Percentiles rank a stretch among this genome's conserved stretches.
Evolutionary conservation across 1,139 yeast species (phyloP).

Genomic region (Yamadazyma siamensis): DNA sequence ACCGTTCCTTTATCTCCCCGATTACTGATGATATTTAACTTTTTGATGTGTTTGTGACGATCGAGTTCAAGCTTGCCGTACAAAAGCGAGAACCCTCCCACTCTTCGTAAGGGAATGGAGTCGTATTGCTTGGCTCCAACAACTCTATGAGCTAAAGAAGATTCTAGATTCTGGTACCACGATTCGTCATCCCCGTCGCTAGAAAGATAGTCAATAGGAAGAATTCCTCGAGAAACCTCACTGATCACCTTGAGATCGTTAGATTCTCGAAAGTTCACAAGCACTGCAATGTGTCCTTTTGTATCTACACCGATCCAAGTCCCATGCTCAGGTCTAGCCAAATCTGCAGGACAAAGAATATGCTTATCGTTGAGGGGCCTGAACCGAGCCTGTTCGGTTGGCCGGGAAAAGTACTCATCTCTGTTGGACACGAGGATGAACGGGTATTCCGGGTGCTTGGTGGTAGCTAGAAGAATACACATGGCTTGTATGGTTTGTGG

Average conservation of each 20-base stretch:
- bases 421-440: slow-evolving; percentile 75
- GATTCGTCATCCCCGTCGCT: slow-evolving; percentile 35
- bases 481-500: too few species aligned
- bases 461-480: slow-evolving; percentile 66
- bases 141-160: slow-evolving; percentile 20
- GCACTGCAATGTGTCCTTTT: slow-evolving; percentile 63
- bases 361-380: slow-evolving; percentile 29
- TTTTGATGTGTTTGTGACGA: slow-evolving; percentile 16
- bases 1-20: slow-evolving; percentile 42
- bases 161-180: slow-evolving; percentile 43
- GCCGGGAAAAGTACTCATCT: slow-evolving; percentile 77
- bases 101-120: slow-evolving; percentile 31
- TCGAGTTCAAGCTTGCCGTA: slow-evolving; percentile 54
- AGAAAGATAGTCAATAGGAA: slow-evolving; percentile 58
- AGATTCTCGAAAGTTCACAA: slow-evolving; percentile 66
- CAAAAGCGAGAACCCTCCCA: slow-evolving; percentile 84
- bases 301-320: slow-evolving; percentile 85
- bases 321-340: slow-evolving; percentile 74
- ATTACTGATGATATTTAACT: slow-evolving; percentile 51
- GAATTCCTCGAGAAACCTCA: slow-evolving; percentile 65
- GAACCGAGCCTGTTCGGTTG: slow-evolving; percentile 64
- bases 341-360: slow-evolving; percentile 70
- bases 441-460: slow-evolving; percentile 62
- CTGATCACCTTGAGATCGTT: slow-evolving; percentile 26
- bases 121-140: slow-evolving; percentile 2